Conservation (phyloP, 768 basidiomycete species). For the Leucocoprinus sp. region DNA sequence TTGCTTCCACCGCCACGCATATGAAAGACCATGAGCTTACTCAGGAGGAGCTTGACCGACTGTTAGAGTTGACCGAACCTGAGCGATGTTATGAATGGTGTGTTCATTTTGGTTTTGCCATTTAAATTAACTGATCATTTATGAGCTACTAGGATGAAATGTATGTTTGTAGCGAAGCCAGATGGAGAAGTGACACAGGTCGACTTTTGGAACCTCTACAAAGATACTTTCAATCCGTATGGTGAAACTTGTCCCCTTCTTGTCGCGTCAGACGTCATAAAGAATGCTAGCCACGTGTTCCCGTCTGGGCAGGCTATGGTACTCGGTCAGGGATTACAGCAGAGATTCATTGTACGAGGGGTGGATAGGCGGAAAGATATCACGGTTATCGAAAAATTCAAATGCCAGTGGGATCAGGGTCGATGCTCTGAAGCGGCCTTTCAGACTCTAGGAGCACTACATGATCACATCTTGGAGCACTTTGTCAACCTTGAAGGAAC, state of each 20-base stretch:
- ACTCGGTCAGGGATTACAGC: conserved; percentile 52
- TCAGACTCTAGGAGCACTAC: conserved; percentile 53
- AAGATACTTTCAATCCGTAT: conserved; percentile 65
- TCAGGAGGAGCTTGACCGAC: conserved; percentile 54
- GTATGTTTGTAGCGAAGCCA: conserved; percentile 71
- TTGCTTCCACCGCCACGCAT: conserved; percentile 39
- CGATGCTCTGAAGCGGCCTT: conserved; percentile 43
- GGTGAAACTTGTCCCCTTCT: conserved; percentile 53
- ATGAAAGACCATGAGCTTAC: conserved; percentile 60
- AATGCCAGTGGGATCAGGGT: conserved; percentile 69
- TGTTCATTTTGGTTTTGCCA: conserved; percentile 11
- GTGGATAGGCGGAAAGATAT: conserved; percentile 62
- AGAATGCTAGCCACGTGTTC: conserved; percentile 81
- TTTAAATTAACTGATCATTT: not conserved
- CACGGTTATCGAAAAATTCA: conserved; percentile 51
- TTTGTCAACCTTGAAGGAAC: conserved; percentile 34
- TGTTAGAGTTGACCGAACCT: conserved; percentile 60
- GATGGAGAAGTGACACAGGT: conserved; percentile 87
- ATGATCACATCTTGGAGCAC: conserved; percentile 61
- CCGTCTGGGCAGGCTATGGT: conserved; percentile 86
- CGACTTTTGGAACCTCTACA: conserved; percentile 92
- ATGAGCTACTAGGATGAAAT: conserved; percentile 67
- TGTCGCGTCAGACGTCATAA: conserved; percentile 89
- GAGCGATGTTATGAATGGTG: conserved; percentile 81
- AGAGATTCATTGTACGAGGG: conserved; percentile 83